Conservation (phyloP, 2,329 filamentous ascomycete species). For the Trichoderma polysporum region DNA sequence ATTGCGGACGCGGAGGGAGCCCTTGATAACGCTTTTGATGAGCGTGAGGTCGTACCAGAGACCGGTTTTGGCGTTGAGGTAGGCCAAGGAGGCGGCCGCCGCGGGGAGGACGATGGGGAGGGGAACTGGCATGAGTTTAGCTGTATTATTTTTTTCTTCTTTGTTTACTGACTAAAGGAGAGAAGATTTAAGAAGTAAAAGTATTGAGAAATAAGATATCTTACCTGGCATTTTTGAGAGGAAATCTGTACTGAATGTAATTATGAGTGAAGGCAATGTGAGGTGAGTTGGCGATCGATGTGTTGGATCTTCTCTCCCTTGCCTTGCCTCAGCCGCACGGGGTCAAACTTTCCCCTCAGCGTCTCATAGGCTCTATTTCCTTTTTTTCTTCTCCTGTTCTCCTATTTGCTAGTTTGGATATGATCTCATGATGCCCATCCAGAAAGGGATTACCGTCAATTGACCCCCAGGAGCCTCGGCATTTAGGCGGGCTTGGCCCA, state of each 20-base stretch:
- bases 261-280: background rate
- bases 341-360: background rate
- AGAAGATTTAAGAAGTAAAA: background rate
- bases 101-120: slow-evolving; percentile 58
- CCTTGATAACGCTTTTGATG: slow-evolving; percentile 53
- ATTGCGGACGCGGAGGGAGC: slow-evolving; percentile 43
- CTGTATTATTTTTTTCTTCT: background rate
- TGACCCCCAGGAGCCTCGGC: slow-evolving; percentile 2
- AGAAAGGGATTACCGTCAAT: slow-evolving; percentile 1
- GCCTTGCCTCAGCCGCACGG: background rate
- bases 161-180: background rate
- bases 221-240: slow-evolving; percentile 12
- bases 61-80: slow-evolving; percentile 70
- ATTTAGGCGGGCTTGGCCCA: background rate
- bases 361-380: background rate
- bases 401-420: background rate
- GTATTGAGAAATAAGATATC: too few relatives aligned
- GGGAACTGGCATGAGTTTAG: slow-evolving; percentile 48
- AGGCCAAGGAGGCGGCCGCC: slow-evolving; percentile 67
- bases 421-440: background rate
- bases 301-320: background rate
- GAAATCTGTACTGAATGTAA: background rate
- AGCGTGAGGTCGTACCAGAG: slow-evolving; percentile 65
- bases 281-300: background rate
- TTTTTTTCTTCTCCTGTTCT: background rate